Evolutionary conservation across 2,329 filamentous ascomycete genomes (phyloP), one percentile per base, ranked within the genome.

Genomic region (Aspergillus oerlinghausenensis): DNA sequence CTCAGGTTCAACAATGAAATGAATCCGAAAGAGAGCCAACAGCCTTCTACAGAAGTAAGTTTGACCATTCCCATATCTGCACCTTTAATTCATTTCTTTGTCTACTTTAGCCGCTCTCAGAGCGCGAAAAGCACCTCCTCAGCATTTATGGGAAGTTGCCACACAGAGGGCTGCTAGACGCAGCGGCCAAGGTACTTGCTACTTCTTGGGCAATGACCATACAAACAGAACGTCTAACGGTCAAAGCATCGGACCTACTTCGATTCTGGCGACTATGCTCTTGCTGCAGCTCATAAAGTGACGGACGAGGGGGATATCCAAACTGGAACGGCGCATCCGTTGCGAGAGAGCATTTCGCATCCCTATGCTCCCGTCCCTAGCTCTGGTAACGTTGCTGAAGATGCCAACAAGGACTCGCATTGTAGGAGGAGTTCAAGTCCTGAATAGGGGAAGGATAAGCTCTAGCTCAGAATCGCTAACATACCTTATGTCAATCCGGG

Each of bases 241-340:
- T 7, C 32, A 10, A 25, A 70, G 67, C 52, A 68, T 53, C 64
- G 65, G 43, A 66, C 48, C 9, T 69, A 69, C 56, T 70, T 68
- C 52, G 67, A 70, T 58, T 69, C 68, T 8, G 66, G 66, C 40
- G 68, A 70, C 56, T 65, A 63, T 28, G 66, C 67, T 54, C 60
- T 70, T 58, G 65, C 65, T 23, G 55, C 65, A 19, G 59, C 64
- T 51, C 17, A 65, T 43, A 54, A 47, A 23, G 56, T 51, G 28
- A 69, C 66, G 21, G 61, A 69, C 53, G 55, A 61, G 32, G 65
- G 63, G 14, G 59, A 51, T 42, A 59, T 68, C 38, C 53, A 64
- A 50, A 64, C 66, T 2, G 68, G 67, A 43, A 63, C 49, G 50
- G 57, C 53, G 3, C 67, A 70, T 62, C 67, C 67, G 49, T 42